Base-by-base conservation (phyloP, 2,329 filamentous ascomycete species). In the Albophoma yamanashiensis region DNA sequence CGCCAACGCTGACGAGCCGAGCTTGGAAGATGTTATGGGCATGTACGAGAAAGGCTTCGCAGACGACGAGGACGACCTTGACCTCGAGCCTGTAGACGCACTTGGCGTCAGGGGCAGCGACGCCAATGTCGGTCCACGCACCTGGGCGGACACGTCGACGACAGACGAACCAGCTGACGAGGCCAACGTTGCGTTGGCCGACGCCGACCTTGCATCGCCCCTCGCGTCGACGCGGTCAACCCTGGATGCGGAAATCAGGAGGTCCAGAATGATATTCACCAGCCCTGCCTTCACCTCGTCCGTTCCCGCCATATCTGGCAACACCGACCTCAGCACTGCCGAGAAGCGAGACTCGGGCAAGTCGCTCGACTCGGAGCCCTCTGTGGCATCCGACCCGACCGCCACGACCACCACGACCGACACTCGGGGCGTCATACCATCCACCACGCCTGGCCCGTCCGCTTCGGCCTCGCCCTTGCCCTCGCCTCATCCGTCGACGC, bases 21-120 rank as follows among this genome's bases (percentile, higher is more conserved):
- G 83, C 66, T 76, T 88, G 39, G 84, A 87, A 65, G 84, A 88
- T 75, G 81, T 91, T 59, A 87, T 90, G 73, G 85, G 82, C 68
- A 86, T 87, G 77, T 89, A 88, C 70, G 85, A 86, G 68, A 78
- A 80, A 64, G 85, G 84, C 15, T 88, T 88, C 67, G 73, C 72
- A 63, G 75, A 77, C 65, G 76, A 76, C 65, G 73, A 52, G 47
- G 27, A 53, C 17, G 20, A 56, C 34, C 17, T 47, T 59, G 47
- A 59, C 36, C 17, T 39, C 36, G 52, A 60, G 31, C 52, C 58
- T 47, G 50, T 14, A n/a, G 50, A 36, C 50, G 50, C 50, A 14
- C 45, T 52, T 52, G 58, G 56, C 55, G 55, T 58, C 56, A 17
- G 53, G 11, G 47, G 58, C 36, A 20, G 39, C 39, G 25, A 34